Evolutionary conservation across 371 early-diverging fungal genomes (phyloP), one percentile per base, ranked within the genome.

Genomic region (Saksenaea oblongispora): DNA sequence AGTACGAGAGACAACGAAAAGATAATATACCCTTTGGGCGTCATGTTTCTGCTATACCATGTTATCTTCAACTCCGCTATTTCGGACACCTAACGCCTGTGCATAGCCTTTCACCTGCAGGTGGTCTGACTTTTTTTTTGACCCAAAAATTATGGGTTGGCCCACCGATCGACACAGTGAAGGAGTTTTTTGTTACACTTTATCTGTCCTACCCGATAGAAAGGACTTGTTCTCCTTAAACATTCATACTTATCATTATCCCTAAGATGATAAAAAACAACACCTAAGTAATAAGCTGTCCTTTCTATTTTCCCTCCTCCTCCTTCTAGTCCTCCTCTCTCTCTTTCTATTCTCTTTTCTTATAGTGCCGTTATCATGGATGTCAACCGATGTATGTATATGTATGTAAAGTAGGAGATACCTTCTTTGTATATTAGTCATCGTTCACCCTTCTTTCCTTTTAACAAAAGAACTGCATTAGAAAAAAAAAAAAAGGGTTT

Each of bases 91-190:
- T 1, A 18, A 3, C 24, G 9, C 24, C 24, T 47, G 51, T 47
- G 51, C 51, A 47, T 47, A 8, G 51, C 51, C 51, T 47, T 31
- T 31, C 7, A 7, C 31, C 51, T 47, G 51, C 51, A 47, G 51
- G 51, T 47, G 51, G 51, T 47, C 51, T 47, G 51, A 47, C 51
- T 47, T 47, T 47, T 47, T 47, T 31, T 31, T 31, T 31, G 31
- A 31, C 31, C 31, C 10, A 22, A 47, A 47, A 47, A 47, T 17
- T 47, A n/a, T n/a, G n/a, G 51, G 51, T 47, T 47, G 51, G 51
- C 7, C 24, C 22, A 22, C 51, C 51, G 51, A 47, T 47, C 51
- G 51, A 47, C 51, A 47, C 51, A 24, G 51, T 22, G 24, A 47
- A 47, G 24, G 51, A 22, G 22, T 17, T 41, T 14, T 41, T 41